Percentiles rank a stretch among this genome's conserved stretches.
These are phyloP conservation scores for Agaricus subrufescens DNA, from an alignment of 768 basidiomycete genomes.

Conservation along the genomic window DNA sequence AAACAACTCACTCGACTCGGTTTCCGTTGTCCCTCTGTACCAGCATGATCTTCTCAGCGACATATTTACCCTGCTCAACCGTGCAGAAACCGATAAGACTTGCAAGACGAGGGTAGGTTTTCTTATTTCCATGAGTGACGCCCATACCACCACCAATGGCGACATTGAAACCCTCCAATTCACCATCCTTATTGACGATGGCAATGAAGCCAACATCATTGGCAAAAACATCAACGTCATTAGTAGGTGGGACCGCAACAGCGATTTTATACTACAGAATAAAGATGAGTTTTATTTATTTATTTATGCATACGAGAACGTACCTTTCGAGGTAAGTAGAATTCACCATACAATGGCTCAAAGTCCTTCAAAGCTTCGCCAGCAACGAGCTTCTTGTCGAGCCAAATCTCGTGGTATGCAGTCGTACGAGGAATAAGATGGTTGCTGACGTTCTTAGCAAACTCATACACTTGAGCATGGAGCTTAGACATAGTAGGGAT, in stretches of 20 bases:
- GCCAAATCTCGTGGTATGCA: constrained; percentile 99
- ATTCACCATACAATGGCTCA: constrained; percentile 96
- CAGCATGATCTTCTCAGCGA: constrained; percentile 92
- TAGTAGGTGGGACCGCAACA: constrained; percentile 92
- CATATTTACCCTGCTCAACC: constrained; percentile 73
- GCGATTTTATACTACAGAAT: constrained; percentile 86
- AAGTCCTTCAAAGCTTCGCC: constrained; percentile 92
- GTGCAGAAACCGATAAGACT: constrained; percentile 93
- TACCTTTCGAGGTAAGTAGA: constrained; percentile 96
- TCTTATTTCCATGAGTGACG: constrained; percentile 98
- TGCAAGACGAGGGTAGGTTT: constrained; percentile 91
- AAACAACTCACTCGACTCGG: constrained; percentile 71
- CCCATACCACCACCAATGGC: constrained; percentile 97
- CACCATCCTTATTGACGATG: constrained; percentile 70
- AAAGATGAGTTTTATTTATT: not conserved
- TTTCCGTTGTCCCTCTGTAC: constrained; percentile 96
- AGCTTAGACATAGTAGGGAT: constrained; percentile 87
- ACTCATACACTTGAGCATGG: constrained; percentile 78
- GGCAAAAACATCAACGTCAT: constrained; percentile 93
- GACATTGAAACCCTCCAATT: constrained; percentile 91
- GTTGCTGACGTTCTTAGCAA: constrained; percentile 78
- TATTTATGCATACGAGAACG: constrained; percentile 12
- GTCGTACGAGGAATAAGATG: constrained; percentile 86
- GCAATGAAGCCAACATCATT: constrained; percentile 98
- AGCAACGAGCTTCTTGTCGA: constrained; percentile 94